Conservation (phyloP, 169 alveolate species). For the Toxoplasma gondii region DNA sequence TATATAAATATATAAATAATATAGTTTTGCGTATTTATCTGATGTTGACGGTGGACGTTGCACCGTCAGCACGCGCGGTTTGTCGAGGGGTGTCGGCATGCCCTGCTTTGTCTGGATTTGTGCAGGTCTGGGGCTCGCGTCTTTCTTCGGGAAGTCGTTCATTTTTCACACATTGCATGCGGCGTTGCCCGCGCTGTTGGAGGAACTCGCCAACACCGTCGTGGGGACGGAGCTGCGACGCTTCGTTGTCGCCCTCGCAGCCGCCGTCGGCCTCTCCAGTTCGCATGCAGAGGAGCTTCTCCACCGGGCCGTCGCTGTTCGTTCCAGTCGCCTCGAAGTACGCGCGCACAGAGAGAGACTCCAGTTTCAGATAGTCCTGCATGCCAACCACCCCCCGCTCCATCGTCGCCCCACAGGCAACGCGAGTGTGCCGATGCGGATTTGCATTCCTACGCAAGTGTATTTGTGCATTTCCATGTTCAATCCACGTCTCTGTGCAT, state of each 20-base stretch:
- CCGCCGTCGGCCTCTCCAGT: neutral
- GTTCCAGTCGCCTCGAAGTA: neutral
- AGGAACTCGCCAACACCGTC: constrained; percentile 12
- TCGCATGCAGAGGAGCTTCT: neutral
- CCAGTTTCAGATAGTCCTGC: too few species aligned
- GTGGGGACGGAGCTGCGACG: constrained; percentile 28
- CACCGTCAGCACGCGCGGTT: too few species aligned
- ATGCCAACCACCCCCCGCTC: too few species aligned
- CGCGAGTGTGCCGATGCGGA: neutral
- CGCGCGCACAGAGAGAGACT: neutral
- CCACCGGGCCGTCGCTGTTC: neutral
- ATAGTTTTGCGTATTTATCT: too few species aligned
- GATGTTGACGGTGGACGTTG: too few species aligned
- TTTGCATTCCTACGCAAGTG: neutral
- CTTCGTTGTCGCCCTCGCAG: constrained; percentile 31
- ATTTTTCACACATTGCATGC: constrained; percentile 45
- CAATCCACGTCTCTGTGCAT: too few species aligned
- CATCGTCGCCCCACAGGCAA: too few species aligned
- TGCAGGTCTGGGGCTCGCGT: neutral
- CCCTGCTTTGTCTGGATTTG: too few species aligned
- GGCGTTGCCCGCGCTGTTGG: constrained; percentile 39
- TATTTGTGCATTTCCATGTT: too few species aligned
- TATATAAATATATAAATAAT: too few species aligned
- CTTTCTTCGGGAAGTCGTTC: constrained; percentile 43
- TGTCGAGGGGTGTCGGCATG: too few species aligned